Evolutionary conservation across 2,329 filamentous ascomycete species (phyloP).

Genomic region (Aureobasidium sp.): DNA sequence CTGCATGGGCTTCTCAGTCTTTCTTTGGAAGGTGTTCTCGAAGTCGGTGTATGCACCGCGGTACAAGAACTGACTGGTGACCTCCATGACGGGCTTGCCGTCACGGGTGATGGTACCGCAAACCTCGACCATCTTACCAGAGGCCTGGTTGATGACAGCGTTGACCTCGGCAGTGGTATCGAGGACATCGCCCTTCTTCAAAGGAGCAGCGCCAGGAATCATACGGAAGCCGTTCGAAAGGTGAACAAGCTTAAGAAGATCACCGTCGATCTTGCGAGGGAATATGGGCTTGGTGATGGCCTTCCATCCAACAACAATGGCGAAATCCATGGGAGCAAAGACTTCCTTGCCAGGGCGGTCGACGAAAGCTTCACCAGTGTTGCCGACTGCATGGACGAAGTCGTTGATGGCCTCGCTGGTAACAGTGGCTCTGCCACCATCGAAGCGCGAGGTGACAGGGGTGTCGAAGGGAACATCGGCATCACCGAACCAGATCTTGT

Average conservation of each 20-base stretch:
- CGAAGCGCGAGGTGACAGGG: conserved; percentile 78
- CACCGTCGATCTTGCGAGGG: conserved; percentile 90
- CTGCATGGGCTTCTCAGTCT: conserved; percentile 91
- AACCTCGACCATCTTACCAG: conserved; percentile 99
- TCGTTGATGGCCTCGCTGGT: conserved; percentile 92
- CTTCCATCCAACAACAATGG: conserved; percentile 52
- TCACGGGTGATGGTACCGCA: conserved; percentile 89
- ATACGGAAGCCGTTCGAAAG: conserved; percentile 97
- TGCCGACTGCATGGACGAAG: conserved; percentile 98
- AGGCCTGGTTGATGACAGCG: conserved; percentile 94
- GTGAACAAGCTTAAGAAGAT: conserved; percentile 92
- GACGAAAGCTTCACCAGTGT: conserved; percentile 95
- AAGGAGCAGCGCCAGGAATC: conserved; percentile 87
- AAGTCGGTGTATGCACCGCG: conserved; percentile 87
- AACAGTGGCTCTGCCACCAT: conserved; percentile 79
- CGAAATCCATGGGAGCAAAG: conserved; percentile 90
- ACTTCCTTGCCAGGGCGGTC: conserved; percentile 91
- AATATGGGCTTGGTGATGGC: conserved; percentile 99
- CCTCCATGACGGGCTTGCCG: conserved; percentile 86
- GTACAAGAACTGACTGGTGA: conserved; percentile 97
- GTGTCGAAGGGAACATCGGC: conserved; percentile 78
- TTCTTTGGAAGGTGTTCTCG: conserved; percentile 98
- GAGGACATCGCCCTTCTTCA: conserved; percentile 92
- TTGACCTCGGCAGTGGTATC: conserved; percentile 94
- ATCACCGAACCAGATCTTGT: conserved; percentile 91